Conservation (phyloP, 306 rosid species). For the Vicia villosa region DNA sequence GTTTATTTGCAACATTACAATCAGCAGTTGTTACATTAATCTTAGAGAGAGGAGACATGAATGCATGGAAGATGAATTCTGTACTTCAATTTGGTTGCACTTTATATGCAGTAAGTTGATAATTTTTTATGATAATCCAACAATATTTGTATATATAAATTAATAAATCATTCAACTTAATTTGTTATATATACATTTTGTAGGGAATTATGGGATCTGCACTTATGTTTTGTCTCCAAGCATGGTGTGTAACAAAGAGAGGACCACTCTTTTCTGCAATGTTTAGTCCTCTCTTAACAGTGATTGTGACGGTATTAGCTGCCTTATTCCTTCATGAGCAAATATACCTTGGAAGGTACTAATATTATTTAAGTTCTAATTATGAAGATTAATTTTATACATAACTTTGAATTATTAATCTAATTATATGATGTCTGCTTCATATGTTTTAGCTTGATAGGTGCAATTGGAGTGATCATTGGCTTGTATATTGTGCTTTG, state of each 20-base stretch:
- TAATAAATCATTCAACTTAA: too few relatives aligned
- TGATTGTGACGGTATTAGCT: conserved; percentile 49
- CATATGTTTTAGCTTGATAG: conserved; percentile 42
- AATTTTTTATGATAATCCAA: neutral
- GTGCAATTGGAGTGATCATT: conserved; percentile 48
- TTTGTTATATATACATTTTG: neutral
- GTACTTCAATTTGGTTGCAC: conserved; percentile 19
- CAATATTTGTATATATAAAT: neutral
- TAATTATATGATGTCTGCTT: neutral
- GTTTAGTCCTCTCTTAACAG: conserved; percentile 53
- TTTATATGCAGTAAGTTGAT: conserved; percentile 28
- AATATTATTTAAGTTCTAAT: neutral
- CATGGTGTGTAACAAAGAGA: conserved; percentile 55
- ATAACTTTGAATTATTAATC: neutral
- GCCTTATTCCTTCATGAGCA: conserved; percentile 50
- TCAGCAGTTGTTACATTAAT: conserved; percentile 37
- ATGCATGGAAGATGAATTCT: conserved; percentile 53
- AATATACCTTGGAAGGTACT: conserved; percentile 40
- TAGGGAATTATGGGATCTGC: conserved; percentile 64
- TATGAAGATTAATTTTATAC: neutral
- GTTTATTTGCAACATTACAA: conserved; percentile 53
- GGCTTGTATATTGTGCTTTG: conserved; percentile 58
- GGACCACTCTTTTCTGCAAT: conserved; percentile 56
- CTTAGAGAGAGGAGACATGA: conserved; percentile 38
- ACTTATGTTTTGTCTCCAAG: conserved; percentile 47